Evolutionary conservation across 371 early-diverging fungal species (phyloP), one percentile per base, ranked within the genome.

Genomic region (Lichtheimia ornata): DNA sequence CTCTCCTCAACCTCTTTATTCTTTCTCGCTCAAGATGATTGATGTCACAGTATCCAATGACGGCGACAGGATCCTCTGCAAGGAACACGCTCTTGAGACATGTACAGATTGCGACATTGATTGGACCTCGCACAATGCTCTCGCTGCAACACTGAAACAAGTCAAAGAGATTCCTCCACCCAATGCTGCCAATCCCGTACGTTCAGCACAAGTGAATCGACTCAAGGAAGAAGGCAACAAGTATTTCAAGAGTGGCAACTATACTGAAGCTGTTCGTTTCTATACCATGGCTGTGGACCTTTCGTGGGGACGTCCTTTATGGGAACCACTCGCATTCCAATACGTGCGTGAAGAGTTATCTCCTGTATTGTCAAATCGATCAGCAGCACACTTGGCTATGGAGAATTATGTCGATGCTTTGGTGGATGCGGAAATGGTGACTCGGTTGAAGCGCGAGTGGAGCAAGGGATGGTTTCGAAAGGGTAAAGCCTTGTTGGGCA

Each of bases 381-480:
- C 90, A 0, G 89, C 91, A 4, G 88, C 89, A 43, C 81, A 89
- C 53, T 67, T 91, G 25, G 84, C 82, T 17, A 77, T 86, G 43
- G 82, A 83, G 42, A 81, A 86, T n/a, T 84, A 79, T 71, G 84
- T 86, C 11, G 86, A 91, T 52, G 92, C 92, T 17, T 81, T 87
- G 56, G 88, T 88, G 54, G 92, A 91, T 68, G 85, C 91, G 2
- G 90, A 91, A 69, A 79, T 82, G 45, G 90, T 89, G 24, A 88
- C 89, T n/a, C 72, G 86, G 44, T 67, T 92, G 55, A 88, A 85
- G 66, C 82, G 85, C 17, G 86, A 84, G 41, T 92, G 91, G 91
- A 82, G 88, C 64, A 91, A 92, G 76, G 92, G 91, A 22, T 84
- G 88, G 73, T 91, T 91, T 75, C 76, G 93, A 54, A 90, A 89